phyloP scores from a whole-genome alignment of 179 eudicot genomes.

The Gypsophila paniculata region DNA sequence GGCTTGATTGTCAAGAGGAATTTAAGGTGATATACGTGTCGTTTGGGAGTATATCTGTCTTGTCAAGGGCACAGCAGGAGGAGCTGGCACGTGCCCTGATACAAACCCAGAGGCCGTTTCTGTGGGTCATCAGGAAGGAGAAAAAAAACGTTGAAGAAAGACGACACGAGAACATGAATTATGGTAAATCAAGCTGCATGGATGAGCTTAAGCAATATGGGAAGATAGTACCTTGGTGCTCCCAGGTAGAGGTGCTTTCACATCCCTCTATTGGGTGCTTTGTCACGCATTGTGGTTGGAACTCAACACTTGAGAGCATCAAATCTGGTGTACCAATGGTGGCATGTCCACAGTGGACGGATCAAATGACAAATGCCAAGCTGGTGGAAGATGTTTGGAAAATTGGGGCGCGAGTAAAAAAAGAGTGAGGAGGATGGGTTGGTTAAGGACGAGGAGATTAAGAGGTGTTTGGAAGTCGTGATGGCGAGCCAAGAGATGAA shows the following conservation, averaged over 20 bases:
- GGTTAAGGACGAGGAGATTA: no score
- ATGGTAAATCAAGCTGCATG: conserved; percentile 11
- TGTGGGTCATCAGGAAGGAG: conserved; percentile 44
- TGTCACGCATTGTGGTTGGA: conserved; percentile 50
- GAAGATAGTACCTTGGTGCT: conserved; percentile 42
- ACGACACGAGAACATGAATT: background rate
- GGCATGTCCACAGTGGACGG: conserved; percentile 37
- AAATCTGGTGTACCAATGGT: conserved; percentile 39
- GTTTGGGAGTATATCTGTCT: conserved; percentile 41
- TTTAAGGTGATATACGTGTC: conserved; percentile 45
- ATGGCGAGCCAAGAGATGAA: no score
- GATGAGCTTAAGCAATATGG: conserved; percentile 23
- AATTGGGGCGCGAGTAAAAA: conserved; percentile 28
- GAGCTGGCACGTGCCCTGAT: conserved; percentile 39
- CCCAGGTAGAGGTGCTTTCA: conserved; percentile 38
- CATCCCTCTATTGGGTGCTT: conserved; percentile 43
- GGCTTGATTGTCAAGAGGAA: conserved; percentile 32
- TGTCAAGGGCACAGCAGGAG: conserved; percentile 32
- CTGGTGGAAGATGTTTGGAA: conserved; percentile 37
- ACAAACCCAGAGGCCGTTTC: conserved; percentile 28
- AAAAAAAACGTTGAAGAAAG: background rate
- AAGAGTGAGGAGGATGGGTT: no score
- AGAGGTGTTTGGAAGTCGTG: no score
- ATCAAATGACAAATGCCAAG: conserved; percentile 42
- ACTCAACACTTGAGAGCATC: conserved; percentile 42